Percentiles rank a stretch among this genome's conserved stretches.
These are phyloP conservation scores for Bimuria novae-zelandiae DNA, from an alignment of 2,329 filamentous ascomycete species.

Conservation along the genomic window DNA sequence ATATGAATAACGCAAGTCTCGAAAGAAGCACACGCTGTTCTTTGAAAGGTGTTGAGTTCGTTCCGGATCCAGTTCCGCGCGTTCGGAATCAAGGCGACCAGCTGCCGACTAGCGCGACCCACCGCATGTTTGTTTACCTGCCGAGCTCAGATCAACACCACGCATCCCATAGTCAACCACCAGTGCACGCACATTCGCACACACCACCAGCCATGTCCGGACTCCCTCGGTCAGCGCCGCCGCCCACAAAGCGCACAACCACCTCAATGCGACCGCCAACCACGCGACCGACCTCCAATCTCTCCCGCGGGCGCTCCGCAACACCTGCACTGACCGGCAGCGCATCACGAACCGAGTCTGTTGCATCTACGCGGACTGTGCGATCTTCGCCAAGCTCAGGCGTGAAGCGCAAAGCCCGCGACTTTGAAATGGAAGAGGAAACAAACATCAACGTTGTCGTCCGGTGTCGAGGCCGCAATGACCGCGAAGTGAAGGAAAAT, in stretches of 20 bases:
- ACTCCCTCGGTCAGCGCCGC: conserved; percentile 57
- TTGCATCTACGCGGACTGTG: conserved; percentile 58
- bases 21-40: not conserved
- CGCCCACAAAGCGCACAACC: conserved; percentile 53
- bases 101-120: conserved; percentile 2
- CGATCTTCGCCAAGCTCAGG: conserved; percentile 59
- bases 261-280: conserved; percentile 60
- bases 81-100: not conserved
- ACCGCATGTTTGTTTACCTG: conserved; percentile 25
- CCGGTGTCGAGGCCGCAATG: conserved; percentile 87
- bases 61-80: not conserved
- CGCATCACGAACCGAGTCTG: conserved; percentile 72
- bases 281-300: conserved; percentile 55
- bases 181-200: conserved; percentile 21
- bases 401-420: conserved; percentile 83
- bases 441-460: conserved; percentile 99
- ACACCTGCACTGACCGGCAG: conserved; percentile 56
- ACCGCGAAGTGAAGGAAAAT: conserved; percentile 91
- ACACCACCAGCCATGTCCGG: conserved; percentile 55
- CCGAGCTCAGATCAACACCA: conserved; percentile 23
- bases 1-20: not conserved
- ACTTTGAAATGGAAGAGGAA: conserved; percentile 80
- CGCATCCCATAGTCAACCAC: conserved; percentile 24
- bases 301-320: conserved; percentile 56
- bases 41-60: not conserved